Percentiles rank a stretch among this genome's conserved stretches.
These are phyloP conservation scores for Plasmodium sp. DNA, from an alignment of 169 alveolate species.

Conservation along the genomic window DNA sequence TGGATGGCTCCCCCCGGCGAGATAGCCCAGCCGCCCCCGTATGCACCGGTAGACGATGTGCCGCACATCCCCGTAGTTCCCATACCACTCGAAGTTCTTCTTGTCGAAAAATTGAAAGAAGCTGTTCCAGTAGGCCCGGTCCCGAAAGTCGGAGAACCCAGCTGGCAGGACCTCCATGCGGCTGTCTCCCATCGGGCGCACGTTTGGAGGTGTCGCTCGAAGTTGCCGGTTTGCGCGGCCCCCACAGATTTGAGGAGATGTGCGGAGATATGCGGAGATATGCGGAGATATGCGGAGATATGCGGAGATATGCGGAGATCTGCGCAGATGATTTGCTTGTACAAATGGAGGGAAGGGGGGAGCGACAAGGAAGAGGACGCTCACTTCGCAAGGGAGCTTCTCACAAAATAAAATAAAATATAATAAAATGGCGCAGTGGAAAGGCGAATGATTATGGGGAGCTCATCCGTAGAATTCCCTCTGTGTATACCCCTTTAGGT, in stretches of 20 bases:
- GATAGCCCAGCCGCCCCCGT: constrained; percentile 26
- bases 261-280: neutral
- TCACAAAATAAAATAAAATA: neutral
- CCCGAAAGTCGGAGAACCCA: constrained; percentile 81
- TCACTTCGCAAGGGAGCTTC: neutral
- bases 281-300: neutral
- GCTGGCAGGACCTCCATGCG: constrained; percentile 69
- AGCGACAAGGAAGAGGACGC: neutral
- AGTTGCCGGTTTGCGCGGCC: neutral
- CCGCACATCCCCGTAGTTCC: constrained; percentile 74
- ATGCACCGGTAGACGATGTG: constrained; percentile 36
- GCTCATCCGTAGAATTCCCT: neutral
- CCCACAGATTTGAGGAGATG: neutral
- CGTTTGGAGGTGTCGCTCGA: neutral
- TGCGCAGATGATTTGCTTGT: neutral
- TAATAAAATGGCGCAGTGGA: neutral
- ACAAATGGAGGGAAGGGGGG: neutral
- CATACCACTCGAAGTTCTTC: constrained; percentile 84
- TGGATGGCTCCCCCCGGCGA: neutral
- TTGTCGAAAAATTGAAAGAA: constrained; percentile 79
- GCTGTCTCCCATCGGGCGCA: neutral
- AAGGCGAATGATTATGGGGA: neutral
- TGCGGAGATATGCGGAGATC: neutral
- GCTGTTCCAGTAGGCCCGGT: constrained; percentile 79
- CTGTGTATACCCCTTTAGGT: neutral